phyloP scores from a whole-genome alignment of 2,329 filamentous ascomycete genomes.

The Cryphonectria parasitica region DNA sequence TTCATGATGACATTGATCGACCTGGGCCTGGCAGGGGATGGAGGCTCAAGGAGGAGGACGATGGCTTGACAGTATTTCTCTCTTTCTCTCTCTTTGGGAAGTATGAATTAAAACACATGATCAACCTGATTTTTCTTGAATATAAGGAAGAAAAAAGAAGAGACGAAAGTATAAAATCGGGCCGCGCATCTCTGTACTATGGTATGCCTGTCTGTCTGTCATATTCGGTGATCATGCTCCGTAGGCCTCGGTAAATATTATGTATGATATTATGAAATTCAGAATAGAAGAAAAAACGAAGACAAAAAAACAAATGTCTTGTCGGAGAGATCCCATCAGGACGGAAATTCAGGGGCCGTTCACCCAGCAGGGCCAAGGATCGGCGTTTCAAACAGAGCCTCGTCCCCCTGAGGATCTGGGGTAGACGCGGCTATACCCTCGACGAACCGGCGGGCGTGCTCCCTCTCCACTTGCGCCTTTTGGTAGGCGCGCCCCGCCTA shows the following conservation, averaged over 20 bases:
- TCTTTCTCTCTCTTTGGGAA: neutral
- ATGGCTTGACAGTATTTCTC: neutral
- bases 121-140: neutral
- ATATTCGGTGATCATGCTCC: too few relatives aligned
- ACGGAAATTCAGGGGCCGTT: slow-evolving; percentile 12
- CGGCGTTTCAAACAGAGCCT: slow-evolving; percentile 22
- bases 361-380: slow-evolving; percentile 6
- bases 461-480: slow-evolving; percentile 18
- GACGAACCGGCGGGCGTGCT: slow-evolving; percentile 1
- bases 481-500: slow-evolving; percentile 6
- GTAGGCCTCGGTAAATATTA: too few relatives aligned
- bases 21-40: neutral
- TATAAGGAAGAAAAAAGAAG: too few relatives aligned
- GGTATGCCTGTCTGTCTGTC: too few relatives aligned
- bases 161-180: too few relatives aligned
- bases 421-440: slow-evolving; percentile 2
- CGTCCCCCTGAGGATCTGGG: slow-evolving; percentile 20
- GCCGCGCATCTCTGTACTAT: too few relatives aligned
- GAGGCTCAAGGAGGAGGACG: neutral
- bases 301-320: neutral
- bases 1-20: neutral
- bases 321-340: slow-evolving; percentile 18
- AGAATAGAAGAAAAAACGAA: too few relatives aligned
- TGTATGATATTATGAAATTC: too few relatives aligned
- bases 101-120: neutral